Percentiles rank a stretch among this genome's conserved stretches.
Evolutionary conservation across 352 stramenopile species (phyloP).

Genomic region (Phytophthora crassamura): DNA sequence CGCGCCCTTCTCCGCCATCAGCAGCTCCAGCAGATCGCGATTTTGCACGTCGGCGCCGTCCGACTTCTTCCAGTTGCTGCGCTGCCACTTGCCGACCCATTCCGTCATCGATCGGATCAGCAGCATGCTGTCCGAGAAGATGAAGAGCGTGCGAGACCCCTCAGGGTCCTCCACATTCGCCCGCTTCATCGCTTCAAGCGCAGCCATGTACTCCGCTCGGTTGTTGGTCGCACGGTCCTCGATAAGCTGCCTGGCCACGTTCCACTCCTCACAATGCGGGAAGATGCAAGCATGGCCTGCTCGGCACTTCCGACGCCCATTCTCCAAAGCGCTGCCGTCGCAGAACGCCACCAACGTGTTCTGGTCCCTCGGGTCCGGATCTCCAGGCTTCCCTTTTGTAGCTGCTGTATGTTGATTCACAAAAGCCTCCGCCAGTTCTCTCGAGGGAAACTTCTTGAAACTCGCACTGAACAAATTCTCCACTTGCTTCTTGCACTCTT

Average conservation of each 20-base stretch:
- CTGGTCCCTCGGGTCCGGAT: background rate
- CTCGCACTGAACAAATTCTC: slow-evolving; percentile 57
- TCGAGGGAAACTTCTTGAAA: slow-evolving; percentile 66
- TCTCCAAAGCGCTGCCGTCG: slow-evolving; percentile 11
- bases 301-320: slow-evolving; percentile 8
- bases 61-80: slow-evolving; percentile 20
- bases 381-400: too few species aligned
- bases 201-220: slow-evolving; percentile 22
- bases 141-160: slow-evolving; percentile 9
- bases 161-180: slow-evolving; percentile 22
- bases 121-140: slow-evolving; percentile 25
- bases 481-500: slow-evolving; percentile 60
- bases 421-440: slow-evolving; percentile 58
- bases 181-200: slow-evolving; percentile 18
- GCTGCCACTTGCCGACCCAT: slow-evolving; percentile 25
- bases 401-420: slow-evolving; percentile 38
- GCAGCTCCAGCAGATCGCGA: slow-evolving; percentile 10
- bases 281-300: slow-evolving; percentile 20
- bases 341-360: slow-evolving; percentile 22
- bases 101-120: slow-evolving; percentile 26
- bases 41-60: slow-evolving; percentile 19
- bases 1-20: background rate
- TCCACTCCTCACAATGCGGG: slow-evolving; percentile 8
- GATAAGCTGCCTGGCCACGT: slow-evolving; percentile 7
- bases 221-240: slow-evolving; percentile 8